Evolutionary conservation across 140 eudicot species (phyloP).

Genomic region (Senecio squalidus): DNA sequence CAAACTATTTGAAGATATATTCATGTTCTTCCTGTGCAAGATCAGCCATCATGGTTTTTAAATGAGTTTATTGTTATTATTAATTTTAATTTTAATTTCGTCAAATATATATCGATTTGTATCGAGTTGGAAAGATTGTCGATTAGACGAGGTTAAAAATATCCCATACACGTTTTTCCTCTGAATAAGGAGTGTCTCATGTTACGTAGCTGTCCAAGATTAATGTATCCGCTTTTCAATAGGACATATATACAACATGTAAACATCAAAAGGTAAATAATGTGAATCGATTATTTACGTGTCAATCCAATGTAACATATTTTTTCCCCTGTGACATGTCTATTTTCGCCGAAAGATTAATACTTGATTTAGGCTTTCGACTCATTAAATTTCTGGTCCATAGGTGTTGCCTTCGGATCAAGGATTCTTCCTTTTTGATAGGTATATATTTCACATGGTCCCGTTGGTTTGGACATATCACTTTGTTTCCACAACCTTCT

Average conservation of each 20-base stretch:
- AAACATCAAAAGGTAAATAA: too few relatives aligned
- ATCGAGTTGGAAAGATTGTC: background rate
- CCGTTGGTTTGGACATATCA: background rate
- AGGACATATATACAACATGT: too few relatives aligned
- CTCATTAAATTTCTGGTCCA: background rate
- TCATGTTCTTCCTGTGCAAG: constrained; percentile 44
- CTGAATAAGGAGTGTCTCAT: constrained; percentile 7
- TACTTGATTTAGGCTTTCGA: background rate
- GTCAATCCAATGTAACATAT: too few relatives aligned
- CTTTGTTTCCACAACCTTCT: background rate
- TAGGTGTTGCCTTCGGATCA: background rate
- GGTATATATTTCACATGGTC: background rate
- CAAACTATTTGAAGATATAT: constrained; percentile 61
- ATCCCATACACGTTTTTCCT: background rate
- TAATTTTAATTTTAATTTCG: background rate
- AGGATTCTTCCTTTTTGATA: background rate
- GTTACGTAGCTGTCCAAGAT: too few relatives aligned
- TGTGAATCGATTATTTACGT: too few relatives aligned
- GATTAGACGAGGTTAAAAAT: background rate
- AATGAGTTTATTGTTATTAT: background rate
- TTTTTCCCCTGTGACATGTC: too few relatives aligned
- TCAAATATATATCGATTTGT: background rate
- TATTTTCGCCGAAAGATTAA: too few relatives aligned
- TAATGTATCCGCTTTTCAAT: too few relatives aligned
- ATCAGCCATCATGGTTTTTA: constrained; percentile 23